Conservation (phyloP, 2,329 filamentous ascomycete species). For the Fusarium sublunatum region DNA sequence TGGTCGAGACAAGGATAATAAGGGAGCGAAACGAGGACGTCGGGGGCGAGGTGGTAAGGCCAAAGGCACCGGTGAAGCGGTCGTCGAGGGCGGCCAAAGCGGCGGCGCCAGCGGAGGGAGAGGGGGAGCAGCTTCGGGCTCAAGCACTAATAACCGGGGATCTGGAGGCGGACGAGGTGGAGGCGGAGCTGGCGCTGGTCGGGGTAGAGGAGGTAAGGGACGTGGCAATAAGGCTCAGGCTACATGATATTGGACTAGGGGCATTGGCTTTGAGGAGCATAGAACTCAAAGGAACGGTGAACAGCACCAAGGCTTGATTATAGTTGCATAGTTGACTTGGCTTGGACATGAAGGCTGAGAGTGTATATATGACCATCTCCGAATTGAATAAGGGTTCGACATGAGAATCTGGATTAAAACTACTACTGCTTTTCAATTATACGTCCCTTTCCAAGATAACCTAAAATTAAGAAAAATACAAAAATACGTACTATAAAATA, state of each 20-base stretch:
- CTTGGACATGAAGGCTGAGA: slow-evolving; percentile 13
- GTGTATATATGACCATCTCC: slow-evolving; percentile 32
- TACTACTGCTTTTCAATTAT: too few species aligned
- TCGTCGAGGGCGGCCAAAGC: slow-evolving; percentile 33
- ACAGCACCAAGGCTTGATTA: slow-evolving; percentile 4
- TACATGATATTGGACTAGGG: slow-evolving; percentile 9
- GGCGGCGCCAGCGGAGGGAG: slow-evolving; percentile 21
- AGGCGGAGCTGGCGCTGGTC: slow-evolving; percentile 34
- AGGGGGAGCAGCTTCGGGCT: slow-evolving; percentile 21
- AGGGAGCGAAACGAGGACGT: slow-evolving; percentile 48
- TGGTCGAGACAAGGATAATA: slow-evolving; percentile 57
- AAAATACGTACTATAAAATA: too few species aligned
- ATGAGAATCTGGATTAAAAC: too few species aligned
- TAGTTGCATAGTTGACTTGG: slow-evolving; percentile 15
- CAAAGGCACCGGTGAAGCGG: slow-evolving; percentile 39
- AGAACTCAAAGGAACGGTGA: slow-evolving; percentile 29
- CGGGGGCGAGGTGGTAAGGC: slow-evolving; percentile 49
- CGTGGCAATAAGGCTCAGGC: slow-evolving; percentile 36
- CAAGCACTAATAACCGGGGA: slow-evolving; percentile 31
- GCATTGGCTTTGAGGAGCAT: slow-evolving; percentile 31
- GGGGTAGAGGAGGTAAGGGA: slow-evolving; percentile 41
- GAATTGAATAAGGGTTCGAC: not conserved
- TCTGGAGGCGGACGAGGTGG: slow-evolving; percentile 36
- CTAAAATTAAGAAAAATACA: too few species aligned
- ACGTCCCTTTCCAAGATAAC: too few species aligned